These are phyloP conservation scores for Leucaena leucocephala DNA, from an alignment of 306 rosid genomes.

Conservation along the genomic window DNA sequence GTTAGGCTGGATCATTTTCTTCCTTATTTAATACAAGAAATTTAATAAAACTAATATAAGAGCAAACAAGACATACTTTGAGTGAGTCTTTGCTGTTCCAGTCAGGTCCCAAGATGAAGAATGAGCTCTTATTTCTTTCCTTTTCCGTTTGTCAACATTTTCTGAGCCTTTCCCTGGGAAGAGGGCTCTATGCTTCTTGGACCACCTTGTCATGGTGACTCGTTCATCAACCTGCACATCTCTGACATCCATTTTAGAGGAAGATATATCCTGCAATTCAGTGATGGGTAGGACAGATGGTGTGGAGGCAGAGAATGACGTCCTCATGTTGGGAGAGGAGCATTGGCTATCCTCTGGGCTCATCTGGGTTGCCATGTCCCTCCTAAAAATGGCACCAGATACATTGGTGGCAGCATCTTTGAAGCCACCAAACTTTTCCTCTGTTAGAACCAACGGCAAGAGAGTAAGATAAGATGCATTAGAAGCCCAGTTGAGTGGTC, in stretches of 20 bases:
- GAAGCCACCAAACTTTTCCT: constrained; percentile 60
- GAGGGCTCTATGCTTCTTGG: constrained; percentile 79
- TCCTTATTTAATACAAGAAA: constrained; percentile 19
- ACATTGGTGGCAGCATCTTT: constrained; percentile 75
- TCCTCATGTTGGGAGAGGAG: constrained; percentile 69
- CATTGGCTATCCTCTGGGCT: constrained; percentile 83
- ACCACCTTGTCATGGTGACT: constrained; percentile 94
- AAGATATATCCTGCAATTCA: constrained; percentile 57
- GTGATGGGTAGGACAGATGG: constrained; percentile 56
- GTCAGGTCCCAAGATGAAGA: constrained; percentile 69
- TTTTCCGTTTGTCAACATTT: constrained; percentile 62
- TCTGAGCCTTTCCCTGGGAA: constrained; percentile 75
- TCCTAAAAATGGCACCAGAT: constrained; percentile 73
- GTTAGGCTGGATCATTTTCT: neutral
- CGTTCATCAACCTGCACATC: constrained; percentile 96
- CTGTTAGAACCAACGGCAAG: constrained; percentile 40
- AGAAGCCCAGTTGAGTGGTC: constrained; percentile 26
- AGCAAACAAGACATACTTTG: constrained; percentile 60
- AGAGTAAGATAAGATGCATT: constrained; percentile 22
- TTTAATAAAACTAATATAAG: neutral
- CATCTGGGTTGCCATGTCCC: constrained; percentile 99
- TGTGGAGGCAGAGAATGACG: constrained; percentile 60
- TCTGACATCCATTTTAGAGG: constrained; percentile 77
- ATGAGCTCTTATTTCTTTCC: constrained; percentile 59
- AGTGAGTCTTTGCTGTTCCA: constrained; percentile 57